A percentile compares a stretch with the other conserved stretches of the same genome.
Evolutionary conservation across 768 basidiomycete species (phyloP).

Genomic region (Panellus pusillus): DNA sequence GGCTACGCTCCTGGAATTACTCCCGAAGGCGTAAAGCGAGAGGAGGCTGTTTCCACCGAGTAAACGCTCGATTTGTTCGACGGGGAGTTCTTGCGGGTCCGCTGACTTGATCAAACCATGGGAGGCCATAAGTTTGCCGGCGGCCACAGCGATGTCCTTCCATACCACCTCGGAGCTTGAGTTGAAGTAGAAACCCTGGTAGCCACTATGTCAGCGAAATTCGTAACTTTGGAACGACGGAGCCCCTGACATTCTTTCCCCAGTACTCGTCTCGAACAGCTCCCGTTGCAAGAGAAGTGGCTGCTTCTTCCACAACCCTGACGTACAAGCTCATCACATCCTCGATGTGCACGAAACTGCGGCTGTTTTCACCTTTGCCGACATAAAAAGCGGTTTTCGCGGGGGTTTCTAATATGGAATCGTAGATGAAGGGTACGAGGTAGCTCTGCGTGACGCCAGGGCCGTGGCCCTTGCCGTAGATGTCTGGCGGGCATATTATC

Average conservation of each 20-base stretch:
- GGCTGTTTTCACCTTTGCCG: slow-evolving; percentile 6
- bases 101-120: slow-evolving; percentile 7
- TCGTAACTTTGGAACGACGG: not conserved
- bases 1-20: slow-evolving; percentile 9
- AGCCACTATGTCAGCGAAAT: not conserved
- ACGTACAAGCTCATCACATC: slow-evolving; percentile 16
- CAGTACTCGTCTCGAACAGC: slow-evolving; percentile 5
- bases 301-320: slow-evolving; percentile 11
- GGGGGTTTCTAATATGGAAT: not conserved
- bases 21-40: slow-evolving; percentile 7
- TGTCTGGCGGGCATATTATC: slow-evolving; percentile 16
- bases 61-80: not conserved
- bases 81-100: not conserved
- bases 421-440: slow-evolving; percentile 10
- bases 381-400: slow-evolving; percentile 4
- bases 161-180: slow-evolving; percentile 4
- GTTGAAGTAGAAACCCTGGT: slow-evolving; percentile 14
- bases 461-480: slow-evolving; percentile 10
- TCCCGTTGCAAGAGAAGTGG: not conserved
- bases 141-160: slow-evolving; percentile 7
- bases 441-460: slow-evolving; percentile 12
- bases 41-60: not conserved
- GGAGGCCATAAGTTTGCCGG: slow-evolving; percentile 8
- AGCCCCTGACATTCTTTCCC: slow-evolving; percentile 4
- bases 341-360: slow-evolving; percentile 11